Conservation (phyloP, 2,329 filamentous ascomycete species). For the Diplodia sapinea region DNA sequence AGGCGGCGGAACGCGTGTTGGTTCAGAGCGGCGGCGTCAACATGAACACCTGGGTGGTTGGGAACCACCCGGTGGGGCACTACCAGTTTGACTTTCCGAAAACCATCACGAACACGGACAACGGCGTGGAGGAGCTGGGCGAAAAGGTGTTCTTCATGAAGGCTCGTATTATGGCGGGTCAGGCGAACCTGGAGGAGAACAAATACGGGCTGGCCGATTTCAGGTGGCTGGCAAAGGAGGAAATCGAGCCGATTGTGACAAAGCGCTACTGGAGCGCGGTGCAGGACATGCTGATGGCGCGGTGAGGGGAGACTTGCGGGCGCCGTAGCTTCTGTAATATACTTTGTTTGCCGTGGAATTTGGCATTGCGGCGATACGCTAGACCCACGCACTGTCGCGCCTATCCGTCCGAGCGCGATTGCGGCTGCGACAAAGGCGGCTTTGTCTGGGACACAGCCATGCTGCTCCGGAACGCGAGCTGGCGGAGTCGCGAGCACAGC, state of each 20-base stretch:
- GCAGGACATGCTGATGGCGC: constrained; percentile 81
- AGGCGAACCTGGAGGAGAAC: constrained; percentile 78
- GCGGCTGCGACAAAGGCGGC: constrained; percentile 18
- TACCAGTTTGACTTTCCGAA: constrained; percentile 64
- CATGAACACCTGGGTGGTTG: constrained; percentile 99
- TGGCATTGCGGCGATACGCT: constrained; percentile 13
- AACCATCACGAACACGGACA: constrained; percentile 37
- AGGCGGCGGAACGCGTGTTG: constrained; percentile 84
- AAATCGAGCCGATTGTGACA: constrained; percentile 72
- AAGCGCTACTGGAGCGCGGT: constrained; percentile 74
- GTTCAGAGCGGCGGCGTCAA: constrained; percentile 80
- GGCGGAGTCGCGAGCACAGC: background rate
- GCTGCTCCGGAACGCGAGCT: constrained; percentile 8
- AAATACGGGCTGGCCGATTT: constrained; percentile 78
- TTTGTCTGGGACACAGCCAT: constrained; percentile 10
- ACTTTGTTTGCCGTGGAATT: constrained; percentile 22
- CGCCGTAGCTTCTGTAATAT: constrained; percentile 27
- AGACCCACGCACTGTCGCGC: constrained; percentile 23
- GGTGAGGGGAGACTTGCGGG: constrained; percentile 55
- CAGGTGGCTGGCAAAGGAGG: constrained; percentile 90
- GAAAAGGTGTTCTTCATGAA: constrained; percentile 97
- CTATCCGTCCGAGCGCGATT: constrained; percentile 23
- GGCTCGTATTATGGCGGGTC: constrained; percentile 94
- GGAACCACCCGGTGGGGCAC: constrained; percentile 86
- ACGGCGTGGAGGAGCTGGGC: constrained; percentile 57